Conservation (phyloP, 2,329 filamentous ascomycete species). For the Curvularia sp. region DNA sequence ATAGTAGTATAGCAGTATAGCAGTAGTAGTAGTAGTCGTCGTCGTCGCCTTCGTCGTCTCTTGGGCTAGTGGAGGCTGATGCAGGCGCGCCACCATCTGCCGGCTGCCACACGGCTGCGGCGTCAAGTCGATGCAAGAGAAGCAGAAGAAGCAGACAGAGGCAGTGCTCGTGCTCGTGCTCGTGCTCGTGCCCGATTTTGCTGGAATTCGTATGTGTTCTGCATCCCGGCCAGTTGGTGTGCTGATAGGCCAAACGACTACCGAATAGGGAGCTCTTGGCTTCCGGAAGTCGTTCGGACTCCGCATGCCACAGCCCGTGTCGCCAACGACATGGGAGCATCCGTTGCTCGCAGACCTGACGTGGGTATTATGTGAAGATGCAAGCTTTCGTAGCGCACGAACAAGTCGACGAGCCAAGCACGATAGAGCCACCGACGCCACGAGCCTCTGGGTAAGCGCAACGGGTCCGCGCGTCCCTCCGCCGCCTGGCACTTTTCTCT, state of each 20-base stretch:
- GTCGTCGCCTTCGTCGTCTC: neutral
- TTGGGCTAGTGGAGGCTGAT: neutral
- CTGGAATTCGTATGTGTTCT: neutral
- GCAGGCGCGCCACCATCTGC: slow-evolving; percentile 1
- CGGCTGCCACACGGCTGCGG: neutral
- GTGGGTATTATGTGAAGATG: neutral
- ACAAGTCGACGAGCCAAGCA: slow-evolving; percentile 20
- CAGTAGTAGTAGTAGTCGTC: neutral
- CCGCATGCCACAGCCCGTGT: neutral
- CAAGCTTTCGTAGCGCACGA: neutral
- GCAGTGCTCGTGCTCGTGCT: neutral
- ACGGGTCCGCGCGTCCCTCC: slow-evolving; percentile 15
- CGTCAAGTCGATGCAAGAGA: slow-evolving; percentile 25
- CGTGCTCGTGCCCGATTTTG: neutral
- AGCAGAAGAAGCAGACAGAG: neutral
- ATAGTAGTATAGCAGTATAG: neutral
- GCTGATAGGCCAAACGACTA: neutral
- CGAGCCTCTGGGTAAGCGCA: slow-evolving; percentile 18
- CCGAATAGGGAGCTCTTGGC: neutral
- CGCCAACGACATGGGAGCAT: neutral
- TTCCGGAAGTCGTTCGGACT: neutral
- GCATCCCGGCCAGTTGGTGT: neutral
- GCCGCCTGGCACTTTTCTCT: slow-evolving; percentile 12
- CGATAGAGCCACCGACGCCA: slow-evolving; percentile 31
- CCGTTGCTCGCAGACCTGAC: neutral